Conservation (phyloP, 768 basidiomycete species). For the Tricholoma matsutake region DNA sequence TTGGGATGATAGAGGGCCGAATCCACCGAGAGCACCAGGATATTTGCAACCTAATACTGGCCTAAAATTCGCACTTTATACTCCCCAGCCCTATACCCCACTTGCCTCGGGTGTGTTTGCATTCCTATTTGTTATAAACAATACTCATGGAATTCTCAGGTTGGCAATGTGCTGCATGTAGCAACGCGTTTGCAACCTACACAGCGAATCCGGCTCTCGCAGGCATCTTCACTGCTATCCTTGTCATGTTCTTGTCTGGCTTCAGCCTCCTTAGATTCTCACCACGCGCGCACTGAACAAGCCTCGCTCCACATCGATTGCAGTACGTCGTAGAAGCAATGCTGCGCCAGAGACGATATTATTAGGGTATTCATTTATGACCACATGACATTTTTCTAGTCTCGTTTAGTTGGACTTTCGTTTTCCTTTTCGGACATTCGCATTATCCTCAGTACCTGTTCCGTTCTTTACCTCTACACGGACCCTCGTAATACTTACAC, state of each 20-base stretch:
- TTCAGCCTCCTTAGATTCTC: slow-evolving; percentile 47
- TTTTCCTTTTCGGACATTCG: neutral
- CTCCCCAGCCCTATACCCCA: slow-evolving; percentile 68
- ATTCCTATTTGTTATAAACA: neutral
- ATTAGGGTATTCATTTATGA: neutral
- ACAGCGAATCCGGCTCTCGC: slow-evolving; percentile 53
- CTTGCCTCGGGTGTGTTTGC: slow-evolving; percentile 44
- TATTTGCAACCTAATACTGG: slow-evolving; percentile 65
- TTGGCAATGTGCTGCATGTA: slow-evolving; percentile 55
- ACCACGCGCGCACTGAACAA: slow-evolving; percentile 5
- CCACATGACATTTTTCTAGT: slow-evolving; percentile 4
- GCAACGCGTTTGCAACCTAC: slow-evolving; percentile 32
- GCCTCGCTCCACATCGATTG: neutral
- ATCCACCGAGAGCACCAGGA: slow-evolving; percentile 56
- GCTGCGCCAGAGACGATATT: neutral
- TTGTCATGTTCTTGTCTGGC: slow-evolving; percentile 68
- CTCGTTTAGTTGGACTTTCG: neutral
- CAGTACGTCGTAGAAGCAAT: neutral
- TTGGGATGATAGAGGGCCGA: slow-evolving; percentile 76
- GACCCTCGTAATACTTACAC: slow-evolving; percentile 3
- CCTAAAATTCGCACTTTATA: slow-evolving; percentile 81
- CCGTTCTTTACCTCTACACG: neutral
- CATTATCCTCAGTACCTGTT: neutral
- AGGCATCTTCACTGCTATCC: slow-evolving; percentile 50
- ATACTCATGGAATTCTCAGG: slow-evolving; percentile 30